Evolutionary conservation across 352 stramenopile species (phyloP).

Genomic region (Phytophthora idaei): DNA sequence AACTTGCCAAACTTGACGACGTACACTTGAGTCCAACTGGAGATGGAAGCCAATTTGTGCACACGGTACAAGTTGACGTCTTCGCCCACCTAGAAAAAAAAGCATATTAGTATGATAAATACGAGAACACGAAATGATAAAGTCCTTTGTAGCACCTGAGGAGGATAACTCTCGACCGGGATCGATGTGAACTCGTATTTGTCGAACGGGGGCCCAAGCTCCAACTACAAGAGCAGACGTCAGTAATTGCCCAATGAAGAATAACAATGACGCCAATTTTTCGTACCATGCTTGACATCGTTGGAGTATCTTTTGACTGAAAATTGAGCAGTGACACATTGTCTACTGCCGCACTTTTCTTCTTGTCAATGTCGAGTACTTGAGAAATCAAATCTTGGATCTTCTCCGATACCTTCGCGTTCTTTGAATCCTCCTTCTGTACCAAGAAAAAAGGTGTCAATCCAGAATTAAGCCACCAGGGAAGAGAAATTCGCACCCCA

Average conservation of each 20-base stretch:
- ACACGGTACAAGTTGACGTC: slow-evolving; percentile 73
- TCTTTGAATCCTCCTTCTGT: slow-evolving; percentile 62
- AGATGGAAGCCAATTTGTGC: slow-evolving; percentile 80
- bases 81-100: slow-evolving; percentile 54
- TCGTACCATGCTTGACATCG: slow-evolving; percentile 53
- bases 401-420: slow-evolving; percentile 60
- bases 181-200: slow-evolving; percentile 67
- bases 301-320: slow-evolving; percentile 55
- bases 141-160: slow-evolving; percentile 42
- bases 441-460: not conserved
- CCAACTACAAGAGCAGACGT: slow-evolving; percentile 40
- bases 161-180: slow-evolving; percentile 78
- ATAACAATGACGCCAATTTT: not conserved
- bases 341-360: slow-evolving; percentile 61
- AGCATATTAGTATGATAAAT: not conserved
- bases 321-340: slow-evolving; percentile 78
- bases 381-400: slow-evolving; percentile 73
- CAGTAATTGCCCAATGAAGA: not conserved
- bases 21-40: slow-evolving; percentile 86
- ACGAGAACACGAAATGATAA: not conserved
- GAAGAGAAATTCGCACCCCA: slow-evolving; percentile 36
- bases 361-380: slow-evolving; percentile 72
- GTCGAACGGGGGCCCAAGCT: slow-evolving; percentile 71
- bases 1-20: slow-evolving; percentile 75
- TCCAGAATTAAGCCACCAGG: not conserved